Conservation (phyloP, 139 green algal species). For the Chlamydomonas sp. region DNA sequence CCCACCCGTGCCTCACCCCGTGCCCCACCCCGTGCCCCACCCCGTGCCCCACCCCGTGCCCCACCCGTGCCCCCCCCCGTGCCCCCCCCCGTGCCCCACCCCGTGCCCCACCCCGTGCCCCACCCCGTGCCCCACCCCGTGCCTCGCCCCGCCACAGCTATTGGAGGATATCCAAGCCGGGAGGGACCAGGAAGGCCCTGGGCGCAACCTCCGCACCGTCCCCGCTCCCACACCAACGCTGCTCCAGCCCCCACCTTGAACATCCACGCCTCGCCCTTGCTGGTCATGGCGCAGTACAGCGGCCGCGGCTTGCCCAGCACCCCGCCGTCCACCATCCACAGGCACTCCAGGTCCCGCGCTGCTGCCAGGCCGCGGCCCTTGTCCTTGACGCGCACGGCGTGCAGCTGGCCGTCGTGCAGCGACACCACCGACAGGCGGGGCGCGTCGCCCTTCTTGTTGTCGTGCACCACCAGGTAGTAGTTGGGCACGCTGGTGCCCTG, state of each 20-base stretch:
- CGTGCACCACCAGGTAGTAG: conserved; percentile 1
- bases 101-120: too few species aligned
- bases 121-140: too few species aligned
- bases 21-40: too few species aligned
- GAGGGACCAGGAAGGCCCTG: too few species aligned
- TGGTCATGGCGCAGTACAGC: conserved; percentile 13
- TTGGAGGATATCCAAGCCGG: too few species aligned
- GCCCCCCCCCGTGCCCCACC: too few species aligned
- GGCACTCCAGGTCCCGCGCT: conserved; percentile 13
- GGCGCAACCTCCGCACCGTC: too few species aligned
- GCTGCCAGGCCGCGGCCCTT: conserved; percentile 15
- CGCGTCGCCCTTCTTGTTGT: conserved; percentile 8
- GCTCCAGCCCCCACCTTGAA: conserved; percentile 3
- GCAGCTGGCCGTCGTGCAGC: background rate
- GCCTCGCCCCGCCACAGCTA: too few species aligned
- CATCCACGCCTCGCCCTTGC: conserved; percentile 8
- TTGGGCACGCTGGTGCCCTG: background rate
- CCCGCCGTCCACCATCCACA: conserved; percentile 4
- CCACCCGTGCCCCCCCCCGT: too few species aligned
- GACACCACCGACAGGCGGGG: conserved; percentile 19
- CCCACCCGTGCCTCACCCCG: too few species aligned
- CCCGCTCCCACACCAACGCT: too few species aligned
- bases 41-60: too few species aligned
- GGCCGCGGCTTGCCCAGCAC: conserved; percentile 19
- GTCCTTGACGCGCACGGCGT: conserved; percentile 22